A percentile compares a stretch with the other conserved stretches of the same genome.
These are phyloP conservation scores for Coffea humblotiana DNA, from an alignment of 305 asterid genomes.

Conservation along the genomic window DNA sequence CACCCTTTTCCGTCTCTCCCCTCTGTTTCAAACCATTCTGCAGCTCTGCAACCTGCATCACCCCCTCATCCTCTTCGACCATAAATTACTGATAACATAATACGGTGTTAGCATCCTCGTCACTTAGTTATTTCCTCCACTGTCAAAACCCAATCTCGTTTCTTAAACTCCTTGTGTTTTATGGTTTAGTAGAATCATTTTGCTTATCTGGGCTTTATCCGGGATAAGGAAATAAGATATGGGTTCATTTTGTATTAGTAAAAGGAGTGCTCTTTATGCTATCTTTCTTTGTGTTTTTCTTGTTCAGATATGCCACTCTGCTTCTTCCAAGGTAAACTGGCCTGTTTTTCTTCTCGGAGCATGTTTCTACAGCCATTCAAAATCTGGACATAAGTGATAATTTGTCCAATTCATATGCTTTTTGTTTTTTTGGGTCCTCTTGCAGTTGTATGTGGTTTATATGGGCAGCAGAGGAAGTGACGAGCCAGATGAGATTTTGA, in stretches of 20 bases:
- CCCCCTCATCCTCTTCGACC: background rate
- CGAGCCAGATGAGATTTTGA: constrained; percentile 72
- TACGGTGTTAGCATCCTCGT: background rate
- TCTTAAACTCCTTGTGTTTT: constrained; percentile 6
- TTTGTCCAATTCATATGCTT: background rate
- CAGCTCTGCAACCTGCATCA: background rate
- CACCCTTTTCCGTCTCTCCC: constrained; percentile 6
- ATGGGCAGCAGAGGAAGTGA: constrained; percentile 78
- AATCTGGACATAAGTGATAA: background rate
- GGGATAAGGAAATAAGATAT: constrained; percentile 24
- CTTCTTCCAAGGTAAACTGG: constrained; percentile 47
- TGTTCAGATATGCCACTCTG: constrained; percentile 33
- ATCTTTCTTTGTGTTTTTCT: constrained; percentile 35
- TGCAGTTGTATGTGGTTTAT: constrained; percentile 90
- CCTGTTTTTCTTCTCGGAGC: background rate
- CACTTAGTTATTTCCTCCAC: constrained; percentile 1
- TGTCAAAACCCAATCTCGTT: constrained; percentile 22
- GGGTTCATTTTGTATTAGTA: constrained; percentile 33
- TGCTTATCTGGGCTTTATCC: background rate
- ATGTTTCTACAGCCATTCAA: background rate
- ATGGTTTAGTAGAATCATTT: constrained; percentile 9
- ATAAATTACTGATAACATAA: background rate
- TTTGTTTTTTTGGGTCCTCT: background rate
- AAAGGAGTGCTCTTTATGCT: constrained; percentile 24
- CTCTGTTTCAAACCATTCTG: constrained; percentile 19